Evolutionary conservation across 345 rosid species (phyloP).

Genomic region (Salix brachista): DNA sequence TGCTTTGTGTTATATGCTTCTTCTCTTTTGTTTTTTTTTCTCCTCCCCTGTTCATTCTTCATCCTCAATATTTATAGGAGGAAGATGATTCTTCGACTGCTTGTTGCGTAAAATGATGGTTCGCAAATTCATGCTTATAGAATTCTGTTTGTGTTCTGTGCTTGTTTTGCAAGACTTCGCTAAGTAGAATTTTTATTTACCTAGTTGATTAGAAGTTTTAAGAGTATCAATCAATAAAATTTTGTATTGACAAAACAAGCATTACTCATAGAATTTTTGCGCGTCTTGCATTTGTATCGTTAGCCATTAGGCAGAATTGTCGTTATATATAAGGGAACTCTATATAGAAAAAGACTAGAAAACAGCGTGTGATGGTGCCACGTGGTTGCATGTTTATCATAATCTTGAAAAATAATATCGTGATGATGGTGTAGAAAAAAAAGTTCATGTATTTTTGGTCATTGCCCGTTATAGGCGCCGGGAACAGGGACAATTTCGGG

Average conservation of each 20-base stretch:
- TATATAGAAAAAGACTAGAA: neutral
- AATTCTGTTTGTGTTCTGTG: no score
- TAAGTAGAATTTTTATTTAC: no score
- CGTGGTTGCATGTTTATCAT: slow-evolving; percentile 7
- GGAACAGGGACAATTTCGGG: neutral
- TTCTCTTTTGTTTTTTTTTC: no score
- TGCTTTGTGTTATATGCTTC: no score
- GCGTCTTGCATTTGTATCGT: neutral
- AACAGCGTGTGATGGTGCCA: slow-evolving; percentile 32
- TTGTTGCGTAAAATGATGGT: no score
- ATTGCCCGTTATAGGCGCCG: slow-evolving; percentile 24
- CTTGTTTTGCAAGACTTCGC: no score
- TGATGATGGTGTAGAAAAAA: slow-evolving; percentile 7
- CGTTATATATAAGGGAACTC: neutral
- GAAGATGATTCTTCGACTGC: no score
- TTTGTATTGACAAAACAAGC: neutral
- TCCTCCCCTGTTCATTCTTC: no score
- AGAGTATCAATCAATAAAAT: no score
- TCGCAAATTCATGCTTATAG: no score
- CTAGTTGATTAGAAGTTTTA: no score
- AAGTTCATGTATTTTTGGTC: neutral
- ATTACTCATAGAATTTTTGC: neutral
- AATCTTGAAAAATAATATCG: neutral
- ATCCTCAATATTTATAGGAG: no score
- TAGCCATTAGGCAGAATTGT: neutral